Base-by-base conservation (phyloP, 2,329 filamentous ascomycete genomes). In the Paraphaeosphaeria sporulosa region DNA sequence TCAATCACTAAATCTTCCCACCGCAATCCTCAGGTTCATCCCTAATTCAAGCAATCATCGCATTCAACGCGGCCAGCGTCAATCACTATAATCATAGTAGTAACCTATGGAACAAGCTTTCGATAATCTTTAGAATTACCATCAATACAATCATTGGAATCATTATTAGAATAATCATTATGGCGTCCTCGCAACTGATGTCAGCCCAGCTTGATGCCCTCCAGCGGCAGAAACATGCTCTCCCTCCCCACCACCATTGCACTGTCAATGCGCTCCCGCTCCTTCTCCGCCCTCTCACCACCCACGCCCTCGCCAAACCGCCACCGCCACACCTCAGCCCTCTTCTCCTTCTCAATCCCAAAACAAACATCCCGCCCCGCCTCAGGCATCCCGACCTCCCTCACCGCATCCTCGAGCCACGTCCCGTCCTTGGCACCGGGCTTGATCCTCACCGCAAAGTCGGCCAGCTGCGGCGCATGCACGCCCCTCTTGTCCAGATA, bases 291-390 rank as follows among this genome's bases (percentile, higher is more conserved):
- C 25, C 13, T 58, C 52, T 47, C 56, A 15, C 15, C 36, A 34
- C 58, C 46, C 25, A 52, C 30, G 5, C 40, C 58, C 42, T 61
- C 57, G 3, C 62, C 63, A 53, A 70, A 68, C 1, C 43, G 42
- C 69, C 69, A 71, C 25, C 57, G 49, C 51, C 68, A 62, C 12
- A 61, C 63, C 36, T 69, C 69, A 19, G 60, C 64, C 55, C 63
- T 67, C 42, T 59, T 62, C 32, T 64, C 65, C 21, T 51, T 59
- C 9, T 57, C 44, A 3, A 68, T 46, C 38, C 53, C 36, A 23
- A 57, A 59, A 4, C 10, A 1, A 2, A 65, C 60, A 9, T 62
- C 62, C 6, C 51, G 50, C 0, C 58, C 65, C 6, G 36, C 54
- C 3, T 64, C 61, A 3, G 57, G 54, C 17, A 50, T 36, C 10